A percentile compares a stretch with the other conserved stretches of the same genome.
Conservation (phyloP, 2,329 filamentous ascomycete species). For the Kalmusia sp. region DNA sequence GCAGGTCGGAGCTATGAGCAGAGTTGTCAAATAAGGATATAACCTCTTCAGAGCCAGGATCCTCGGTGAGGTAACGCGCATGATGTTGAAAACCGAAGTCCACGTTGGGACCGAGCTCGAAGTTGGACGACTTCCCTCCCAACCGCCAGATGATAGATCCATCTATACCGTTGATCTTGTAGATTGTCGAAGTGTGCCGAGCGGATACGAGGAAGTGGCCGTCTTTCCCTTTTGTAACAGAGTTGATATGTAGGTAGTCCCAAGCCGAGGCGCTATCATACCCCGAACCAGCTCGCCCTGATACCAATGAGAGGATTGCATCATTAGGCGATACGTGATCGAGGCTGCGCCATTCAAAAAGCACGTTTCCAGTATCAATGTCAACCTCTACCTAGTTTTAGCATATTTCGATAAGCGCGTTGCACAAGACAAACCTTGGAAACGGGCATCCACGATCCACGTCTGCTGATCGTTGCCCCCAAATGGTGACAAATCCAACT, state of each 20-base stretch:
- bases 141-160: constrained; percentile 26
- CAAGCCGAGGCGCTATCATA: constrained; percentile 53
- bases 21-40: neutral
- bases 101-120: neutral
- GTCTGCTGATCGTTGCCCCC: neutral
- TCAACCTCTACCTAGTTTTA: neutral
- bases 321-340: constrained; percentile 62
- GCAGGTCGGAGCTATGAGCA: neutral
- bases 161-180: constrained; percentile 17
- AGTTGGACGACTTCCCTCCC: constrained; percentile 50
- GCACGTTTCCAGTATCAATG: constrained; percentile 42
- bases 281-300: constrained; percentile 49
- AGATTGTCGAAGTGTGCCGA: constrained; percentile 22
- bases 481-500: neutral
- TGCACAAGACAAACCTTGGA: neutral
- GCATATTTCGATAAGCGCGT: neutral
- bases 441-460: neutral
- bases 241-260: constrained; percentile 65
- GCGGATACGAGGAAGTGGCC: constrained; percentile 26
- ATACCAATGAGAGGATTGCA: constrained; percentile 53
- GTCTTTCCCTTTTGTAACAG: constrained; percentile 44
- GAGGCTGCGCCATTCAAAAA: constrained; percentile 67
- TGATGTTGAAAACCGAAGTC: constrained; percentile 14
- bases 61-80: constrained; percentile 6
- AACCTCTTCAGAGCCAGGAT: neutral